Percentiles rank a stretch among this genome's conserved stretches.
These are phyloP conservation scores for Microbotryum intermedium DNA, from an alignment of 1,284 basidiomycete genomes.

Conservation along the genomic window DNA sequence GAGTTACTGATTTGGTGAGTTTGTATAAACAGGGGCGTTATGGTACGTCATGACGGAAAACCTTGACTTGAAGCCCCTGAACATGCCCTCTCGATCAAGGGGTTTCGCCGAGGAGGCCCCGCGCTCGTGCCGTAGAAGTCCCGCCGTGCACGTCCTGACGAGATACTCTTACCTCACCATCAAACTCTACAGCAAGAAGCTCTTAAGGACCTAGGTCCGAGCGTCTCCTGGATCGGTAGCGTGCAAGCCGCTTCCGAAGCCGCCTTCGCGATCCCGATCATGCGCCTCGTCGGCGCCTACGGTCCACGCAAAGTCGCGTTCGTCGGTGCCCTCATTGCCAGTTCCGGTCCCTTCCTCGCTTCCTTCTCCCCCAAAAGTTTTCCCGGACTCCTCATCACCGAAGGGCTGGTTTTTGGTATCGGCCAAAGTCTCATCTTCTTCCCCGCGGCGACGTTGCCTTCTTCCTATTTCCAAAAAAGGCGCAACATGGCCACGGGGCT, in stretches of 20 bases:
- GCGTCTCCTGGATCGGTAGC: constrained; percentile 13
- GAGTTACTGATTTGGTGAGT: too few relatives aligned
- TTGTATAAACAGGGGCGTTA: too few relatives aligned
- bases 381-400: neutral
- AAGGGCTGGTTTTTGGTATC: constrained; percentile 9
- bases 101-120: too few relatives aligned
- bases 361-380: neutral
- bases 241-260: constrained; percentile 8
- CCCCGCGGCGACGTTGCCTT: constrained; percentile 6
- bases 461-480: constrained; percentile 10
- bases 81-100: too few relatives aligned
- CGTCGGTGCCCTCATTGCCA: neutral
- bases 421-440: constrained; percentile 14
- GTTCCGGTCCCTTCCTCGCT: constrained; percentile 11
- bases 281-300: constrained; percentile 4
- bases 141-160: too few relatives aligned
- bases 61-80: too few relatives aligned
- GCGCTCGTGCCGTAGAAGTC: too few relatives aligned
- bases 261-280: constrained; percentile 12
- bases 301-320: constrained; percentile 11
- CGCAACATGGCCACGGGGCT: constrained; percentile 18
- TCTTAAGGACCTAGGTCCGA: neutral
- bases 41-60: too few relatives aligned
- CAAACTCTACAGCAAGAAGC: too few relatives aligned
- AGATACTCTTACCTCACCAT: too few relatives aligned